Evolutionary conservation across 805 yeast species (phyloP).

Genomic region (Ogataea sp.): DNA sequence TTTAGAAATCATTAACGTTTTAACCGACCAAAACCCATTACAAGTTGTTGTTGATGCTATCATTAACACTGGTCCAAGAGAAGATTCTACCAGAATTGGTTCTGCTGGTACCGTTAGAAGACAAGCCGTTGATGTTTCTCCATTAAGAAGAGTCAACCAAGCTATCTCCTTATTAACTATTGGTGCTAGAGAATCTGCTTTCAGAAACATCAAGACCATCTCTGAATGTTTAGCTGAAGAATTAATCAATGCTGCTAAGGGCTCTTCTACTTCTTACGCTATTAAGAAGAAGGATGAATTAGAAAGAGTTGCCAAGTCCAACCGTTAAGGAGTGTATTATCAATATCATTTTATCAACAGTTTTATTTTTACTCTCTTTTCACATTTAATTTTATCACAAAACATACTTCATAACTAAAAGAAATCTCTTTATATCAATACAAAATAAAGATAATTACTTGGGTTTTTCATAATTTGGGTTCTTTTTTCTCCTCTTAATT

Average conservation of each 20-base stretch:
- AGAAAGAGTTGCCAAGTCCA: conserved; percentile 99
- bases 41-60: conserved; percentile 99
- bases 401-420: no score
- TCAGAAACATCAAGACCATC: conserved; percentile 99
- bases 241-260: conserved; percentile 99
- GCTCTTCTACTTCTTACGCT: conserved; percentile 99
- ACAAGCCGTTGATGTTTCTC: conserved; percentile 99
- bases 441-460: no score
- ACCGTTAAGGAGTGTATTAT: conserved; percentile 66
- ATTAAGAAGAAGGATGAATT: conserved; percentile 99
- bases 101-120: conserved; percentile 99
- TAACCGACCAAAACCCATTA: conserved; percentile 98
- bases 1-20: conserved; percentile 91
- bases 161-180: conserved; percentile 95
- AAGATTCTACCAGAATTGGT: conserved; percentile 99
- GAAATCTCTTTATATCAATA: no score
- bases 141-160: conserved; percentile 99
- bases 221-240: conserved; percentile 99
- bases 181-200: conserved; percentile 99
- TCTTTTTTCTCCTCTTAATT: neutral
- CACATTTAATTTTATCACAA: no score
- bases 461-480: neutral
- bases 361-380: neutral
- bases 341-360: neutral
- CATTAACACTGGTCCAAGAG: conserved; percentile 99